Evolutionary conservation across 352 stramenopile genomes (phyloP).

Genomic region (Pythium grandisporangium): DNA sequence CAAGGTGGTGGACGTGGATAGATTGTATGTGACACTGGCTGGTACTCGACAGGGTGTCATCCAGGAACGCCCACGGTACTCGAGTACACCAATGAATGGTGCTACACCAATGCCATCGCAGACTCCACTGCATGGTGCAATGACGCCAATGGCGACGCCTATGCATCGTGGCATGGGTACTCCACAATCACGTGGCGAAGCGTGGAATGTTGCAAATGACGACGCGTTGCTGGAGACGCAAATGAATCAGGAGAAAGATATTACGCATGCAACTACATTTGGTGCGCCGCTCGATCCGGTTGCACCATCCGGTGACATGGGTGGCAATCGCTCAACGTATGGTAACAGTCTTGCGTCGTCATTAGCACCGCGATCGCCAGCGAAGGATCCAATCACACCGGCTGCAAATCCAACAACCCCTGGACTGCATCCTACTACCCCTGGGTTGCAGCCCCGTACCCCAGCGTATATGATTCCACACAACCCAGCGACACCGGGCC

Average conservation of each 20-base stretch:
- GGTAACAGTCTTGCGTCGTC: constrained; percentile 38
- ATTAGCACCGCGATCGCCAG: constrained; percentile 58
- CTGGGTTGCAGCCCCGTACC: constrained; percentile 66
- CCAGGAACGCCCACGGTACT: constrained; percentile 60
- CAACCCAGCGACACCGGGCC: constrained; percentile 67
- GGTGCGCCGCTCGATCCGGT: constrained; percentile 73
- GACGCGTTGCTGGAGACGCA: constrained; percentile 79
- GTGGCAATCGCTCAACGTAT: constrained; percentile 30
- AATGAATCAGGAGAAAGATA: constrained; percentile 86
- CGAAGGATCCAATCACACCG: constrained; percentile 56
- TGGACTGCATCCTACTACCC: constrained; percentile 75
- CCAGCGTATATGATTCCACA: constrained; percentile 70
- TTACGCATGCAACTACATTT: constrained; percentile 83
- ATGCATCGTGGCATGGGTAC: constrained; percentile 76
- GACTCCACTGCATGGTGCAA: constrained; percentile 77
- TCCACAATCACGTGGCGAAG: constrained; percentile 61
- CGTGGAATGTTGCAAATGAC: constrained; percentile 85
- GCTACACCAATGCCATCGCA: constrained; percentile 73
- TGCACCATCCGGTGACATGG: constrained; percentile 54
- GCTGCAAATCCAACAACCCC: constrained; percentile 66
- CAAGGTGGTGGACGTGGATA: constrained; percentile 81
- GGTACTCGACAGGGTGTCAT: constrained; percentile 72
- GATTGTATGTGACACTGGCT: constrained; percentile 65
- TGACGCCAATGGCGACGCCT: constrained; percentile 84
- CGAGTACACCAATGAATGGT: constrained; percentile 68